Percentiles rank a stretch among this genome's conserved stretches.
phyloP scores from a whole-genome alignment of 2,329 filamentous ascomycete species.

The Neonectria sp. region DNA sequence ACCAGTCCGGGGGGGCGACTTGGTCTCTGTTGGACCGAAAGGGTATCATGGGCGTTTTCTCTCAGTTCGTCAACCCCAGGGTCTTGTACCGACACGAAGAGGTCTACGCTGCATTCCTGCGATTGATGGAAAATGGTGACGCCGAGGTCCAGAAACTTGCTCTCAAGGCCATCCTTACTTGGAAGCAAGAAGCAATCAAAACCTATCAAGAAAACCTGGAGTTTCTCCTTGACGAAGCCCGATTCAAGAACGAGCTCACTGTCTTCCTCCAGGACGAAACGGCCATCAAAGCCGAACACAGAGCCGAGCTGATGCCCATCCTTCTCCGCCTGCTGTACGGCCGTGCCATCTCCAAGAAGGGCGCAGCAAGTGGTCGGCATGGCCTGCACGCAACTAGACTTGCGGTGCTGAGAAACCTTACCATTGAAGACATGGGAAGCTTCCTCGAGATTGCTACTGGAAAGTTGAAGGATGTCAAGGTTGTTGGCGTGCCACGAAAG shows the following conservation, averaged over 20 bases:
- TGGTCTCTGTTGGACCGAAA: conserved; percentile 89
- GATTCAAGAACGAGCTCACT: conserved; percentile 94
- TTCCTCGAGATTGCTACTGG: conserved; percentile 90
- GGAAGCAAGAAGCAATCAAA: conserved; percentile 84
- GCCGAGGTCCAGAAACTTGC: conserved; percentile 89
- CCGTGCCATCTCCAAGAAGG: conserved; percentile 86
- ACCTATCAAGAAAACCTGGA: conserved; percentile 89
- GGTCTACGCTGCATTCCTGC: conserved; percentile 82
- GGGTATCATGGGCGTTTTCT: conserved; percentile 84
- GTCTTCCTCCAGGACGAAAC: conserved; percentile 86
- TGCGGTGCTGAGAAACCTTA: conserved; percentile 84
- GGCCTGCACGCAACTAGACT: conserved; percentile 87
- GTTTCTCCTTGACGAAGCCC: conserved; percentile 89
- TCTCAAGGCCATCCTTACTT: conserved; percentile 87
- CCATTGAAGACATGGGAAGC: conserved; percentile 79
- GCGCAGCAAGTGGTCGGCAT: conserved; percentile 81
- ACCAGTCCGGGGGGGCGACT: conserved; percentile 55
- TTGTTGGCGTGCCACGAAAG: conserved; percentile 69
- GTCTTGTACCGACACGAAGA: conserved; percentile 84
- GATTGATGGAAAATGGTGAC: conserved; percentile 89
- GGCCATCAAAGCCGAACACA: conserved; percentile 81
- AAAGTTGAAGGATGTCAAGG: conserved; percentile 72
- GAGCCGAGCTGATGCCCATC: conserved; percentile 83
- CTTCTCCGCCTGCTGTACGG: conserved; percentile 91
- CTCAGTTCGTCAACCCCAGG: conserved; percentile 88